A percentile compares a stretch with the other conserved stretches of the same genome.
phyloP scores from a whole-genome alignment of 2,329 filamentous ascomycete species.

The Neurospora crassa region DNA sequence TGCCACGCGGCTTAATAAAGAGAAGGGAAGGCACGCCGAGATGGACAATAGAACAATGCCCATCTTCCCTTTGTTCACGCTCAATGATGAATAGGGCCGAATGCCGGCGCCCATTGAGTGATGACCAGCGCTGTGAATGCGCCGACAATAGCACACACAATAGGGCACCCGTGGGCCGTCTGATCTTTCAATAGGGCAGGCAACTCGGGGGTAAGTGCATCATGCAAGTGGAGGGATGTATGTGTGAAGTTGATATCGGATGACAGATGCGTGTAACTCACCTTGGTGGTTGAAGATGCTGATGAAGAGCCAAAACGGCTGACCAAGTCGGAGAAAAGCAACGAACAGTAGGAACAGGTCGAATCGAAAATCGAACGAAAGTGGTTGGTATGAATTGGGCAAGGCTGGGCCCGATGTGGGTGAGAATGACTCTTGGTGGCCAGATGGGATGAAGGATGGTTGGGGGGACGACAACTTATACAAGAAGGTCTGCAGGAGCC shows the following conservation, averaged over 20 bases:
- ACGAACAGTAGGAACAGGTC: slow-evolving; percentile 4
- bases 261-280: slow-evolving; percentile 5
- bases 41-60: background rate
- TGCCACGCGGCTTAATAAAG: background rate
- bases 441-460: background rate
- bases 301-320: slow-evolving; percentile 6
- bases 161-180: background rate
- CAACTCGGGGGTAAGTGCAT: background rate
- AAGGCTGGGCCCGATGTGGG: background rate
- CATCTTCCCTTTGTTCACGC: background rate
- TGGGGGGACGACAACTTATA: background rate
- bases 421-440: background rate
- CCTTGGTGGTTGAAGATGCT: slow-evolving; percentile 3
- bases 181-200: background rate
- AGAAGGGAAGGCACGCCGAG: background rate
- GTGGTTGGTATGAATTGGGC: background rate
- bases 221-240: background rate
- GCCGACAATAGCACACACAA: background rate
- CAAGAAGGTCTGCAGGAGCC: background rate
- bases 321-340: slow-evolving; percentile 7
- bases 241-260: background rate
- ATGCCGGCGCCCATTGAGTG: background rate
- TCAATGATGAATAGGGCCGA: background rate
- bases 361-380: background rate
- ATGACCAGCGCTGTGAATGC: background rate